Evolutionary conservation across 805 yeast genomes (phyloP).

Genomic region (Nakazawaea peltata): DNA sequence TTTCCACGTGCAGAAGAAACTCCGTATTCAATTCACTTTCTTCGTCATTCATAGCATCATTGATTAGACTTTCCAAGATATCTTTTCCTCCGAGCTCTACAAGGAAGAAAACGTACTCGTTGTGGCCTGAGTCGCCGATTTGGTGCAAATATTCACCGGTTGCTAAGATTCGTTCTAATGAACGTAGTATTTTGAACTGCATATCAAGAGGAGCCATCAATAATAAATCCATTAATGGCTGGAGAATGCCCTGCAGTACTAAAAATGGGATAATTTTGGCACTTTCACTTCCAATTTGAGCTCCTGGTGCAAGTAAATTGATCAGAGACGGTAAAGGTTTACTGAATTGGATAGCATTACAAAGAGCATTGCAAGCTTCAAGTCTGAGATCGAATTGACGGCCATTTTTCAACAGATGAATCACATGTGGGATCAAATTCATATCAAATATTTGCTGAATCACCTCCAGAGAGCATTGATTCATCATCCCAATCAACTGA

Average conservation of each 20-base stretch:
- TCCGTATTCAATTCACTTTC: conserved; percentile 7
- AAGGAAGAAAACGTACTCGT: conserved; percentile 7
- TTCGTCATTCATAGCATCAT: conserved; percentile 6
- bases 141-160: conserved; percentile 6
- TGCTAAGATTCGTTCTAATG: conserved; percentile 10
- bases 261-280: conserved; percentile 9
- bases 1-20: conserved; percentile 2
- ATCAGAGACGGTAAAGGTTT: neutral
- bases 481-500: conserved; percentile 5
- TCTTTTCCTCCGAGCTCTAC: conserved; percentile 8
- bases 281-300: too few relatives aligned
- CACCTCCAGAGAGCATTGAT: conserved; percentile 7
- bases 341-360: conserved; percentile 10
- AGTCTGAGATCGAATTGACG: neutral
- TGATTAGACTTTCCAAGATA: conserved; percentile 5
- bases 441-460: conserved; percentile 8
- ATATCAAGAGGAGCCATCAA: conserved; percentile 1
- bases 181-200: conserved; percentile 5
- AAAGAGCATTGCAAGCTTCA: conserved; percentile 8
- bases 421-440: conserved; percentile 9
- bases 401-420: conserved; percentile 3
- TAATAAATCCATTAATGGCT: conserved; percentile 8
- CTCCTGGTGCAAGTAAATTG: conserved; percentile 4
- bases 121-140: conserved; percentile 2
- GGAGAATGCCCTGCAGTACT: conserved; percentile 7